Conservation (phyloP, 1,284 basidiomycete species). For the Moesziomyces antarcticus region DNA sequence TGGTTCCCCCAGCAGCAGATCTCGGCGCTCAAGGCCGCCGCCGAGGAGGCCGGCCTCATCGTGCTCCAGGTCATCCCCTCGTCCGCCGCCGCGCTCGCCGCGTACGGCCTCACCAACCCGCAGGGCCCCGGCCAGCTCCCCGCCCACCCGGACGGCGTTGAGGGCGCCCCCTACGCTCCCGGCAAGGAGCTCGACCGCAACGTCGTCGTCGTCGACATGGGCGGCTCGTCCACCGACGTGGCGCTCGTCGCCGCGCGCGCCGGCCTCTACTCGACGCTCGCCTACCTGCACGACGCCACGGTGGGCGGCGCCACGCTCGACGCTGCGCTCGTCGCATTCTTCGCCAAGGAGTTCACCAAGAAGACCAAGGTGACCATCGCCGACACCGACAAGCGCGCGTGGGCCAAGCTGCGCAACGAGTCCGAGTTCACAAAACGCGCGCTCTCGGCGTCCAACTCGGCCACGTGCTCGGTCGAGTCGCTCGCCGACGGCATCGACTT, state of each 20-base stretch:
- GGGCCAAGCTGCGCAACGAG: constrained; percentile 90
- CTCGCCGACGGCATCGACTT: constrained; percentile 95
- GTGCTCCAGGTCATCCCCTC: constrained; percentile 87
- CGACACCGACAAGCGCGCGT: constrained; percentile 76
- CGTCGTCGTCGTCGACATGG: constrained; percentile 73
- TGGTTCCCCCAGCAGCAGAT: constrained; percentile 80
- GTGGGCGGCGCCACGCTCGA: constrained; percentile 79
- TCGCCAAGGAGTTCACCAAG: constrained; percentile 96
- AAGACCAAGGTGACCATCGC: constrained; percentile 85
- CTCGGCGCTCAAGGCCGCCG: constrained; percentile 78
- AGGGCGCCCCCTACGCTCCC: constrained; percentile 69
- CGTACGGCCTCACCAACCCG: constrained; percentile 70
- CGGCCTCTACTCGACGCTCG: constrained; percentile 72
- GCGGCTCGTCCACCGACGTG: constrained; percentile 72
- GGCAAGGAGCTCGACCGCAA: constrained; percentile 72
- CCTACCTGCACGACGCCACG: constrained; percentile 70
- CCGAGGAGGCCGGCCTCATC: constrained; percentile 78
- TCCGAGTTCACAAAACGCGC: constrained; percentile 96
- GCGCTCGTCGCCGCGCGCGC: constrained; percentile 72
- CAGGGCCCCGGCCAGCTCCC: constrained; percentile 69
- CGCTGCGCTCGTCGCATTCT: constrained; percentile 85
- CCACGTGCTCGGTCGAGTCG: constrained; percentile 89
- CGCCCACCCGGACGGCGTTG: constrained; percentile 63
- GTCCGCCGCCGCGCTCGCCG: constrained; percentile 77
- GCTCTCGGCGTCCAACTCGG: constrained; percentile 85